Evolutionary conservation across 257 asterid genomes (phyloP).

Genomic region (Penstemon davidsonii): DNA sequence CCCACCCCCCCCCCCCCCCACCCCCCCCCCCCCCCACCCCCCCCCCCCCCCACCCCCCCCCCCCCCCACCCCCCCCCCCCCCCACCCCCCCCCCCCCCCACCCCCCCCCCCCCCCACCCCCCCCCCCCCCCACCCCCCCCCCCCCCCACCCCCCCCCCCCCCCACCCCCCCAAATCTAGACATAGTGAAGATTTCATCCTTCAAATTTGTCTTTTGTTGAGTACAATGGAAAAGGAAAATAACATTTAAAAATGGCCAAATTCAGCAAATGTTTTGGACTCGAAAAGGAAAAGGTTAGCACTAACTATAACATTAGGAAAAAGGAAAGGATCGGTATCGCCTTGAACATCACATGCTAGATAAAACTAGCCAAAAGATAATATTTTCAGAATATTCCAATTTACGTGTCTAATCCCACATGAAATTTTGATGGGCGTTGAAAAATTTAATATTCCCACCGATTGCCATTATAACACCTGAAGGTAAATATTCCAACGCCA

Average conservation of each 20-base stretch:
- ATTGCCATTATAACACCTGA: neutral
- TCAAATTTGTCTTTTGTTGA: neutral
- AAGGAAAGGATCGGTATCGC: neutral
- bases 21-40: no score
- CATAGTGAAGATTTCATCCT: neutral
- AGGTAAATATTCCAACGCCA: slow-evolving; percentile 1
- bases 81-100: no score
- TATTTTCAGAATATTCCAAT: neutral
- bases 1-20: no score
- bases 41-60: no score
- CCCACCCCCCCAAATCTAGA: no score
- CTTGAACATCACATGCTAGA: slow-evolving; percentile 8
- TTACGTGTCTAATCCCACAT: neutral
- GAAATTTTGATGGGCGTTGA: neutral
- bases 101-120: no score
- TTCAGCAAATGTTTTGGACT: neutral
- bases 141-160: no score
- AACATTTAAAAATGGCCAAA: neutral
- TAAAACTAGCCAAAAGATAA: neutral
- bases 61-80: no score
- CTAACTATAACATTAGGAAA: neutral
- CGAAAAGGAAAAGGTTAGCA: no score
- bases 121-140: no score
- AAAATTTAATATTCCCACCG: neutral
- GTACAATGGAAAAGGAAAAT: slow-evolving; percentile 5